Evolutionary conservation across 805 yeast species (phyloP).

Genomic region (Candida xiaguanensis): DNA sequence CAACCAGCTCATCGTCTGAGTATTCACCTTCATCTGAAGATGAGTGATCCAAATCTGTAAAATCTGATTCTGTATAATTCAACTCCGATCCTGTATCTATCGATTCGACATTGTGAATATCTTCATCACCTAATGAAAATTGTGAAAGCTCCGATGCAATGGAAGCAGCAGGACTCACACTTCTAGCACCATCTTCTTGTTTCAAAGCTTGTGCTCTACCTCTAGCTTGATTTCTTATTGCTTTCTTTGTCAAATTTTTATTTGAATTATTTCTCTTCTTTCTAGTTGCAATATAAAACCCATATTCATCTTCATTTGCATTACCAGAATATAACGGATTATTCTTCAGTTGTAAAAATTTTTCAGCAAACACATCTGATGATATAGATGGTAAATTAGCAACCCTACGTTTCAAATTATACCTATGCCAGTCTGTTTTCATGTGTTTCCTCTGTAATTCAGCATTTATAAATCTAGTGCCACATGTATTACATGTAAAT

Average conservation of each 20-base stretch:
- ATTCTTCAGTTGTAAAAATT: slow-evolving; percentile 42
- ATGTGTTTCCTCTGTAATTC: slow-evolving; percentile 39
- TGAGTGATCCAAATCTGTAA: slow-evolving; percentile 16
- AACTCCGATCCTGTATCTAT: slow-evolving; percentile 50
- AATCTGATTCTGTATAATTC: slow-evolving; percentile 40
- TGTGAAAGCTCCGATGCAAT: slow-evolving; percentile 52
- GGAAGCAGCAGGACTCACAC: slow-evolving; percentile 51
- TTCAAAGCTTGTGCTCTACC: slow-evolving; percentile 23
- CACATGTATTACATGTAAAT: slow-evolving; percentile 41
- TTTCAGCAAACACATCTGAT: slow-evolving; percentile 66
- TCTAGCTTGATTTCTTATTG: slow-evolving; percentile 23
- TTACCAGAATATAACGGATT: slow-evolving; percentile 9
- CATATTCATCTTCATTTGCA: slow-evolving; percentile 50
- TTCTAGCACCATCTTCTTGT: slow-evolving; percentile 18
- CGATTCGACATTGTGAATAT: slow-evolving; percentile 22
- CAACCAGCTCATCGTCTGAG: slow-evolving; percentile 18
- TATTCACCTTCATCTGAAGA: slow-evolving; percentile 22
- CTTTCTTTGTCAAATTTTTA: slow-evolving; percentile 40
- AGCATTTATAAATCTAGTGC: slow-evolving; percentile 34
- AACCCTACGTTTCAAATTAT: slow-evolving; percentile 41
- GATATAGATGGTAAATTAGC: slow-evolving; percentile 66
- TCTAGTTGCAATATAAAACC: slow-evolving; percentile 40
- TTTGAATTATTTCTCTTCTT: slow-evolving; percentile 16
- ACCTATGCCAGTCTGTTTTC: slow-evolving; percentile 46
- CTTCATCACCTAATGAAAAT: slow-evolving; percentile 49